Base-by-base conservation (phyloP, 257 asterid species). In the Ehretia macrophylla region DNA sequence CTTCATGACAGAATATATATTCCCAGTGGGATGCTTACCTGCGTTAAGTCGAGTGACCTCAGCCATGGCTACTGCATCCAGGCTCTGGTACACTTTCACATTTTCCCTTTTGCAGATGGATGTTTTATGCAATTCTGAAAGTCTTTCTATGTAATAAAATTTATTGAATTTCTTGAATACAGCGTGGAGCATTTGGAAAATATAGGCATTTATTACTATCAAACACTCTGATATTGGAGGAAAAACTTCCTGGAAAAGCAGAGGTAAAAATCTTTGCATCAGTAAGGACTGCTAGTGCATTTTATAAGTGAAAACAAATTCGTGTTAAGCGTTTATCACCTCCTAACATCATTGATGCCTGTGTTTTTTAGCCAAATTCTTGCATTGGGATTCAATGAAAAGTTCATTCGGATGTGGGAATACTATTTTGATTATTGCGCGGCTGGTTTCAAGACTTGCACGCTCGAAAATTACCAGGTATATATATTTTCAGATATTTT, bases 321-420 rank as follows among this genome's bases (percentile, higher is more conserved):
- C 1, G 8, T 47, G 8, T 47, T 10, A 14, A 0, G 19, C 13
- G 1, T 14, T 47, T 47, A 47, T 47, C 9, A 0, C 3, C 9
- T n/a, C 23, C 20, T 8, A 49, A 27, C 35, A 27, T 9, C 11
- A 18, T 58, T 17, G 45, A 45, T 53, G 32, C 13, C 17, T 55
- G 67, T 47, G 38, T 32, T 50, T 32, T n/a, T 38, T 68, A 86
- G 99, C 60, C 56, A 88, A 84, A 88, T 92, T 63, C 74, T 63
- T 38, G 85, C 20, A 17, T 71, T 92, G 81, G 95, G 97, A 60
- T 92, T 92, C 77, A 66, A 86, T n/a, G 79, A 92, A 9, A 92
- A 92, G 89, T 92, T 92, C 84, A 77, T 92, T 68, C 60, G 99
- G 68, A 92, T 96, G 17, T 92, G 99, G 99, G 97, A 86, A 65